Percentiles rank a stretch among this genome's conserved stretches.
Conservation (phyloP, 805 yeast species). For the Zygosaccharomyces bailii region DNA sequence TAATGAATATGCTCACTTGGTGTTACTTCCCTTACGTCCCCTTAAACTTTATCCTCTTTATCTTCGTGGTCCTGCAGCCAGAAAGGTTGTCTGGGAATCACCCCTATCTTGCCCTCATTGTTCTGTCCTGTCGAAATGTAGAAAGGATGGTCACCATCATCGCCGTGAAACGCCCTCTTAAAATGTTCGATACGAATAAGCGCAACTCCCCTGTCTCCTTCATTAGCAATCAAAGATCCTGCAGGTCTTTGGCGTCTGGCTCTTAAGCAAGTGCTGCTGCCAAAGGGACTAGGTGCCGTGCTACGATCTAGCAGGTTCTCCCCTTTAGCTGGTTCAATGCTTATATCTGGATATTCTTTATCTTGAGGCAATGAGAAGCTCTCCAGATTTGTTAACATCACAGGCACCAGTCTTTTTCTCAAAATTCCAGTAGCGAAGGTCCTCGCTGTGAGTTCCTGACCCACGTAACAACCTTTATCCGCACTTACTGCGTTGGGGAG, state of each 20-base stretch:
- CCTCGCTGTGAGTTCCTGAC: conserved; percentile 92
- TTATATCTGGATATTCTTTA: conserved; percentile 15
- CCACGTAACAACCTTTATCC: conserved; percentile 93
- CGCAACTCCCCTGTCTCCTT: conserved; percentile 65
- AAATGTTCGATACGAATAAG: conserved; percentile 50
- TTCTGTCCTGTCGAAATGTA: conserved; percentile 11
- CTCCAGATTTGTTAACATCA: conserved; percentile 31
- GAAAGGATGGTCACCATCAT: conserved; percentile 28
- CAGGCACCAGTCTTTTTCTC: conserved; percentile 80
- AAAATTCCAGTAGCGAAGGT: conserved; percentile 79
- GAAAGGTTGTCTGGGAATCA: conserved; percentile 27
- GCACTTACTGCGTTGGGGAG: conserved; percentile 73
- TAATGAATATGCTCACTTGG: too few species aligned
- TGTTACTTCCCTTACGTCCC: background rate
- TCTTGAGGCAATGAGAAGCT: background rate
- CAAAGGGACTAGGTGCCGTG: conserved; percentile 41
- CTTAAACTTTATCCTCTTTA: background rate
- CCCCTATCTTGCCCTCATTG: conserved; percentile 10
- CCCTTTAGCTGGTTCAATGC: conserved; percentile 8
- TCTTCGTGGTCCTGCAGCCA: conserved; percentile 23
- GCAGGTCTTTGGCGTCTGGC: conserved; percentile 44
- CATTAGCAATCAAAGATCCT: conserved; percentile 57
- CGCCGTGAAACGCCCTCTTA: conserved; percentile 21
- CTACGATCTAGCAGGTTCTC: background rate
- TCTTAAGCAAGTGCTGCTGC: conserved; percentile 19